Conservation (phyloP, 176 grass and related monocot species). For the Eragrostis curvula region DNA sequence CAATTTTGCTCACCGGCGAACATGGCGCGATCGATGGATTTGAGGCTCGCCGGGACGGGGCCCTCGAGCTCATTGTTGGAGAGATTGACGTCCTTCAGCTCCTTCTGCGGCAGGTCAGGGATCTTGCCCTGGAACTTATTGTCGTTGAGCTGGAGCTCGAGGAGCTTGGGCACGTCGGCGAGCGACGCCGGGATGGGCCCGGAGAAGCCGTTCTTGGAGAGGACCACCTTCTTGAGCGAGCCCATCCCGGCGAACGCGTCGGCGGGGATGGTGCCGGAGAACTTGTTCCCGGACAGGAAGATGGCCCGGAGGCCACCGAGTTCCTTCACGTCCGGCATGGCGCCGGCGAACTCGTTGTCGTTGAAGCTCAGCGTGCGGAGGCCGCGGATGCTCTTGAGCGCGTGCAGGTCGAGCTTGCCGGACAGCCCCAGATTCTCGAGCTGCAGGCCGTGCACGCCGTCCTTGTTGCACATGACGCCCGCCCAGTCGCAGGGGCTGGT, state of each 20-base stretch:
- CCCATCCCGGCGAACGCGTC: slow-evolving; percentile 73
- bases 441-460: slow-evolving; percentile 66
- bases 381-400: slow-evolving; percentile 37
- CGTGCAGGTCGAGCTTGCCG: slow-evolving; percentile 58
- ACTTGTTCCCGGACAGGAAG: slow-evolving; percentile 72
- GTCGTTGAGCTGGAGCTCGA: slow-evolving; percentile 58
- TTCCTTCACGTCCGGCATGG: slow-evolving; percentile 65
- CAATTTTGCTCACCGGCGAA: slow-evolving; percentile 81
- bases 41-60: slow-evolving; percentile 58
- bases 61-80: slow-evolving; percentile 72
- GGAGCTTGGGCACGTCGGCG: slow-evolving; percentile 55
- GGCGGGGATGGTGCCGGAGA: slow-evolving; percentile 67
- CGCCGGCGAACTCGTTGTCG: slow-evolving; percentile 66
- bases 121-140: slow-evolving; percentile 75
- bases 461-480: slow-evolving; percentile 70
- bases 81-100: slow-evolving; percentile 58
- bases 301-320: slow-evolving; percentile 52
- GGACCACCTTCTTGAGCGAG: slow-evolving; percentile 72
- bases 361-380: slow-evolving; percentile 80
- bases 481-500: slow-evolving; percentile 69
- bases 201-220: slow-evolving; percentile 69
- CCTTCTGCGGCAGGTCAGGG: slow-evolving; percentile 58
- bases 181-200: slow-evolving; percentile 74
- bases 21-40: slow-evolving; percentile 36
- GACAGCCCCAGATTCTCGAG: slow-evolving; percentile 73